Evolutionary conservation across 2,329 filamentous ascomycete genomes (phyloP), one percentile per base, ranked within the genome.

Genomic region (Stagonosporopsis chrysanthemi): DNA sequence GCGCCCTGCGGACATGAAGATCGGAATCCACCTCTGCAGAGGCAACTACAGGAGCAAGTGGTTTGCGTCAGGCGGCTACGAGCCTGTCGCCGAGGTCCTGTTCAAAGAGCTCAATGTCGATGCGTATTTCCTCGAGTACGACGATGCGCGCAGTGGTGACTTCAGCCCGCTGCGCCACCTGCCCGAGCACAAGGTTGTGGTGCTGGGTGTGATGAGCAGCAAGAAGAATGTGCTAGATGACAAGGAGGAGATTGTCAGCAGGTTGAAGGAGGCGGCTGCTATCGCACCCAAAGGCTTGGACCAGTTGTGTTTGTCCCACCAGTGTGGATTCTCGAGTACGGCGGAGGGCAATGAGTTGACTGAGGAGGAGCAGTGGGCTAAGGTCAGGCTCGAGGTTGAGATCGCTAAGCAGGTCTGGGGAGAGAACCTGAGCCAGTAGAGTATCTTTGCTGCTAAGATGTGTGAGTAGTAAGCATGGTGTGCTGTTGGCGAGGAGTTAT

Each of bases 121-220:
- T 63, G 83, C 81, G 14, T 86, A 85, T 73, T 86, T 85, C 75
- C 80, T 86, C 64, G 83, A 86, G 71, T 86, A 83, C 69, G 83
- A 86, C 68, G 83, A 85, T 60, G 83, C 82, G 29, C 78, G 83
- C 2, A 81, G 78, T 0, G 83, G 83, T 14, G 83, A 84, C 69
- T 86, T 86, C 72, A 76, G 75, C 33, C 83, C 83, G 1, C 76
- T 86, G 54, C 74, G 83, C n/a, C 79, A 81, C 69, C 73, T 86
- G 45, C 83, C 83, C 3, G 78, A 78, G 51, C 65, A 81, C 73
- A 86, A 86, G 75, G 77, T 81, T 31, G 83, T 86, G 14, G 82
- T 86, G 9, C 74, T 86, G 29, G 83, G 83, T 29, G 77, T 85
- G 41, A 83, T 85, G 82, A 80, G 75, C 55, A 81, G 78, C 69